Percentiles rank a stretch among this genome's conserved stretches.
These are phyloP conservation scores for Tribonema minus DNA, from an alignment of 108 stramenopile species.

Conservation along the genomic window DNA sequence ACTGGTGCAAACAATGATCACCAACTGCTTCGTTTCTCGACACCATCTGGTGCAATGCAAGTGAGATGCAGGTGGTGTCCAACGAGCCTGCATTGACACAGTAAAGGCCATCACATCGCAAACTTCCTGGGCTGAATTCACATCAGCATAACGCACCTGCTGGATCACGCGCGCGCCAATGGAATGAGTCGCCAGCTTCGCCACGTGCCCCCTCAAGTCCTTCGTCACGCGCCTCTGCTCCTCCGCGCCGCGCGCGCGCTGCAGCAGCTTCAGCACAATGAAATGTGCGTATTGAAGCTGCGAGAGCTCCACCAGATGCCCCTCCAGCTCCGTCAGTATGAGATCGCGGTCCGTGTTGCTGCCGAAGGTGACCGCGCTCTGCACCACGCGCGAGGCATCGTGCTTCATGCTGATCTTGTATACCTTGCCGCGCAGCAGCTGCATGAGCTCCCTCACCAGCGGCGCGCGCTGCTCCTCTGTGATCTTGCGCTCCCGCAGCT, in stretches of 20 bases:
- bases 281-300: constrained; percentile 52
- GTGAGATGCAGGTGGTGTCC: too few relatives aligned
- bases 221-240: constrained; percentile 35
- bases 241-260: constrained; percentile 6
- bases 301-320: constrained; percentile 42
- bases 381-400: constrained; percentile 53
- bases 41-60: too few relatives aligned
- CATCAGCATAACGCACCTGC: constrained; percentile 3
- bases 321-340: constrained; percentile 44
- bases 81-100: too few relatives aligned
- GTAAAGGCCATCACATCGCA: too few relatives aligned
- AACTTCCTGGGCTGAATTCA: too few relatives aligned
- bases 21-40: too few relatives aligned
- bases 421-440: constrained; percentile 45
- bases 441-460: constrained; percentile 41
- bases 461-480: constrained; percentile 22
- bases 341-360: constrained; percentile 20
- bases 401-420: constrained; percentile 50
- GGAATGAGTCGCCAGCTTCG: constrained; percentile 45
- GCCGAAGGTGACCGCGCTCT: constrained; percentile 47
- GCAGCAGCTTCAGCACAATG: constrained; percentile 46
- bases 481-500: constrained; percentile 44
- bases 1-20: too few relatives aligned
- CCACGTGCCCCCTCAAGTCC: constrained; percentile 31
- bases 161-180: constrained; percentile 50